Conservation (phyloP, 805 yeast species). For the Myxozyma monticola region DNA sequence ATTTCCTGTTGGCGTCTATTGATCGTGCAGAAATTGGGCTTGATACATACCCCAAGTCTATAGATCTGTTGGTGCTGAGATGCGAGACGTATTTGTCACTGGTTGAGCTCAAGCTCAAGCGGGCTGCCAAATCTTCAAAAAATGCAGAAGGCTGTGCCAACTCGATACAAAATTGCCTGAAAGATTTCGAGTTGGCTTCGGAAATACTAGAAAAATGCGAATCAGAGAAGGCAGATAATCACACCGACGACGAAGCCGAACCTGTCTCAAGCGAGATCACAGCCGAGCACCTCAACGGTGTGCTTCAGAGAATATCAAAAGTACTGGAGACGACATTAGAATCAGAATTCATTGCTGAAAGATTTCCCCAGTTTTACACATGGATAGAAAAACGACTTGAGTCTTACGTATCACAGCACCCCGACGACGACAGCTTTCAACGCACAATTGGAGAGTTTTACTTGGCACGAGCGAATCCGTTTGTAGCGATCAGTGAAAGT, state of each 20-base stretch:
- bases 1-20: constrained; percentile 66
- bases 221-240: not conserved
- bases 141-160: constrained; percentile 43
- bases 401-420: not conserved
- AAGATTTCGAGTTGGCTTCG: constrained; percentile 21
- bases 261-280: not conserved
- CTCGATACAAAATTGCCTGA: constrained; percentile 22
- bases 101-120: constrained; percentile 42
- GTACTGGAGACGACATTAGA: constrained; percentile 25
- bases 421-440: not conserved
- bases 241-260: not conserved
- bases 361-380: constrained; percentile 20
- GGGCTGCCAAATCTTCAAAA: constrained; percentile 37
- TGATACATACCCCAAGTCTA: constrained; percentile 48
- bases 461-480: constrained; percentile 37
- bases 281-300: not conserved
- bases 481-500: constrained; percentile 36
- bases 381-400: constrained; percentile 16
- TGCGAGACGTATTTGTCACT: constrained; percentile 48
- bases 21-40: constrained; percentile 68
- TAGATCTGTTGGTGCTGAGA: constrained; percentile 52
- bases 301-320: constrained; percentile 13
- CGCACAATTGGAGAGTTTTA: constrained; percentile 38
- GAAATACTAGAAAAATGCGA: not conserved
- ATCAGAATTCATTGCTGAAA: constrained; percentile 17